Percentiles rank a stretch among this genome's conserved stretches.
phyloP scores from a whole-genome alignment of 768 basidiomycete genomes.

The Termitomyces sp. region DNA sequence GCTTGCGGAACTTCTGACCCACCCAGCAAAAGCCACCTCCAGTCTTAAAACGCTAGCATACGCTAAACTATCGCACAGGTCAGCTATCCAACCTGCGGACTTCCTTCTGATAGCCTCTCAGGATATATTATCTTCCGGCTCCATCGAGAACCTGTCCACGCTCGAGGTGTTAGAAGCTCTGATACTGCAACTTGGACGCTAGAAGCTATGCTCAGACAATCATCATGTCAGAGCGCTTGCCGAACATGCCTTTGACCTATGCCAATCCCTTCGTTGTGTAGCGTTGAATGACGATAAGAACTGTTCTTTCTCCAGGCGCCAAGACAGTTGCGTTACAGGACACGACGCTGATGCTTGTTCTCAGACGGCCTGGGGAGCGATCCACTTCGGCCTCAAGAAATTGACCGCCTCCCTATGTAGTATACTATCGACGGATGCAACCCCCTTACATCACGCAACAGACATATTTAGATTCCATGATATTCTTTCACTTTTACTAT shows the following conservation, averaged over 20 bases:
- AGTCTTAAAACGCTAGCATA: slow-evolving; percentile 4
- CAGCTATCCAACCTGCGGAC: not conserved
- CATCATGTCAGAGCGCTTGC: slow-evolving; percentile 3
- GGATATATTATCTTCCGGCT: not conserved
- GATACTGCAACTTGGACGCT: not conserved
- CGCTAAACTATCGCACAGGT: not conserved
- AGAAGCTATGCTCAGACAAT: not conserved
- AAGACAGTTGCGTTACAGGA: not conserved
- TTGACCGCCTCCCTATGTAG: no score
- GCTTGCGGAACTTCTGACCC: slow-evolving; percentile 1
- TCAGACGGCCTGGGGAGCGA: not conserved
- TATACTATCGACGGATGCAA: not conserved
- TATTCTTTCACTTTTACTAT: not conserved
- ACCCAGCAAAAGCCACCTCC: not conserved
- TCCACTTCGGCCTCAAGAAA: not conserved
- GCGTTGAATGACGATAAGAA: not conserved
- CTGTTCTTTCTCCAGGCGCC: slow-evolving; percentile 4
- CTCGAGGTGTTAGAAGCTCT: slow-evolving; percentile 5
- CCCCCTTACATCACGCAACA: not conserved
- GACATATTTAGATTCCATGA: not conserved
- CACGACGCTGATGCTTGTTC: not conserved
- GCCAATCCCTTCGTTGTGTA: slow-evolving; percentile 9
- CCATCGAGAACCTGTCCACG: slow-evolving; percentile 5
- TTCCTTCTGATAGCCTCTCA: not conserved
- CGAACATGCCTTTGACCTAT: slow-evolving; percentile 6